Base-by-base conservation (phyloP, 2,329 filamentous ascomycete species). In the Colletotrichum sojae region DNA sequence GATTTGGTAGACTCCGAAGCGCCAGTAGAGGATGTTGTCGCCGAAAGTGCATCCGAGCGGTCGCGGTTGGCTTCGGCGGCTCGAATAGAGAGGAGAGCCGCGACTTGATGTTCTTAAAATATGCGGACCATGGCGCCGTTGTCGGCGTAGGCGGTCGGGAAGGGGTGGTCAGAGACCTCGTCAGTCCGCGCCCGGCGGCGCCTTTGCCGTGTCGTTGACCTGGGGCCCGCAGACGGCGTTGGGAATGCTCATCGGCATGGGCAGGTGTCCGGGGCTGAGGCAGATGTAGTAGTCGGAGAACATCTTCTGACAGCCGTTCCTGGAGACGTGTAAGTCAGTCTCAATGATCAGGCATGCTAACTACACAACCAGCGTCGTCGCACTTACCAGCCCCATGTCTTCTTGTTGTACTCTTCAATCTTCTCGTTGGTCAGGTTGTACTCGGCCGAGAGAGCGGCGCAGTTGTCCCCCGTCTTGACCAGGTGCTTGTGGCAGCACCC, bases 401-500 rank as follows among this genome's bases (percentile, higher is more conserved):
- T 52, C 56, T 76, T 79, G 73, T 83, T 83, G 13, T 74, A 74
- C 31, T 69, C 46, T 22, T 81, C 76, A 15, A 88, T 77, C 4
- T 83, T 74, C 0, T 76, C 71, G 0, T 75, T 65, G 0, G 78
- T 83, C 6, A 86, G 71, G 5, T 74, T 71, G 69, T 83, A 66
- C 0, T 63, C 58, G 2, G 72, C 70, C 1, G 79, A 80, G 45
- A 86, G 74, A 3, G 16, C 61, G 15, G 66, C 53, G 73, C 82
- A 86, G 31, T 40, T 76, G 48, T 85, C 83, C 2, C 69, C 70
- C 0, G 57, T 36, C 18, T 78, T 45, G 16, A 84, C 72, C 5
- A 69, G 73, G 68, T 84, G 79, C 1, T 76, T 74, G 3, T 74
- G 6, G 71, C 84, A 86, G 2, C 72, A 71, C 1, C 81, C 81